These are phyloP conservation scores for Leishmania braziliensis DNA, from an alignment of 208 protist species.

Conservation along the genomic window DNA sequence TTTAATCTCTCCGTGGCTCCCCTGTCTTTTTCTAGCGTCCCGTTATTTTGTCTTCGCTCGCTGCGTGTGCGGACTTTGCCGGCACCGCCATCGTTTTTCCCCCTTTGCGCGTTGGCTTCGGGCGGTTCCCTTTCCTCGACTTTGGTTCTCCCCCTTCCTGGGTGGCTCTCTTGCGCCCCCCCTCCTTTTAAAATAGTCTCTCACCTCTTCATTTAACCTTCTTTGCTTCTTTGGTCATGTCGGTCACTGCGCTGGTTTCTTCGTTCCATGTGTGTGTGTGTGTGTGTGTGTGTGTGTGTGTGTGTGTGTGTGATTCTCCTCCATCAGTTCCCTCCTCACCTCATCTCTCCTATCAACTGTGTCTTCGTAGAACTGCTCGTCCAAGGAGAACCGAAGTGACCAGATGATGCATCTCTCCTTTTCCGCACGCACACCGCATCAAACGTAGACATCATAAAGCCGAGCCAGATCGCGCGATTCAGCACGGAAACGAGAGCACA, in stretches of 20 bases:
- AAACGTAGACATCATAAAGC: background rate
- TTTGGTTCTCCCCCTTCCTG: background rate
- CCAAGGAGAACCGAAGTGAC: background rate
- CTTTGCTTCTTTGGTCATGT: constrained; percentile 1
- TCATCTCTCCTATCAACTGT: background rate
- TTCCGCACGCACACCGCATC: background rate
- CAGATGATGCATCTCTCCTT: background rate
- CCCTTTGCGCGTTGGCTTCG: background rate
- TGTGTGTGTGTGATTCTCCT: background rate
- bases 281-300: background rate
- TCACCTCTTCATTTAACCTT: background rate
- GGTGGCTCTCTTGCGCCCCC: background rate
- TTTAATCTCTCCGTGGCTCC: background rate
- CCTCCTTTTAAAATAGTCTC: background rate
- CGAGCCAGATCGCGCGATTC: background rate
- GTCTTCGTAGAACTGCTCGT: background rate
- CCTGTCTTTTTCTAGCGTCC: background rate
- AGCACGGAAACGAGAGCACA: background rate
- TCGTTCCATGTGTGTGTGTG: background rate
- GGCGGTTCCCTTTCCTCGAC: background rate
- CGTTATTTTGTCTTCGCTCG: background rate
- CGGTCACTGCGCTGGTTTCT: background rate
- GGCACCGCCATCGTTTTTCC: background rate
- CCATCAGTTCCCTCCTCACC: background rate
- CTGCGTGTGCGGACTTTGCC: background rate